Evolutionary conservation across 352 stramenopile species (phyloP).

Genomic region (Phytophthora brassicae): DNA sequence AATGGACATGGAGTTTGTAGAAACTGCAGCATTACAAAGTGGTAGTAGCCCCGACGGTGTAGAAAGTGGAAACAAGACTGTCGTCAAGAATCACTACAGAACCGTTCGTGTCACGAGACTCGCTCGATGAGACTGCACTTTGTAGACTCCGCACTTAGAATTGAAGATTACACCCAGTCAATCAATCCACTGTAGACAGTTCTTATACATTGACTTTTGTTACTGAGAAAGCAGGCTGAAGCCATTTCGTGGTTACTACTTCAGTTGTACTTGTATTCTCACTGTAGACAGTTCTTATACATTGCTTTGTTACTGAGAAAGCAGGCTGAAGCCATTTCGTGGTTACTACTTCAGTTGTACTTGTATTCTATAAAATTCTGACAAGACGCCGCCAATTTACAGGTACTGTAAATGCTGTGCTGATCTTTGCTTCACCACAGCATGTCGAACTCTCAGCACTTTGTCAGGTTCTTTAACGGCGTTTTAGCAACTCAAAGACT

Average conservation of each 20-base stretch:
- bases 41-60: background rate
- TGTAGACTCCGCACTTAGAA: background rate
- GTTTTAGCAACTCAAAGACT: slow-evolving; percentile 96
- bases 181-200: too few species aligned
- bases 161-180: too few species aligned
- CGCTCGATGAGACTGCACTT: slow-evolving; percentile 7
- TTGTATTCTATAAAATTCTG: slow-evolving; percentile 19
- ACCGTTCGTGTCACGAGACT: slow-evolving; percentile 28
- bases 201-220: too few species aligned
- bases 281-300: too few species aligned
- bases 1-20: slow-evolving; percentile 29
- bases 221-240: background rate
- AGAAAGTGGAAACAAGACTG: background rate
- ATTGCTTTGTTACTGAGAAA: background rate
- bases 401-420: too few species aligned
- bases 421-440: too few species aligned
- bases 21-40: slow-evolving; percentile 2
- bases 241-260: background rate
- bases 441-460: too few species aligned
- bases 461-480: slow-evolving; percentile 38
- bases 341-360: background rate
- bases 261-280: slow-evolving; percentile 14
- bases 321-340: background rate
- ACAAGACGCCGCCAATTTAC: slow-evolving; percentile 18
- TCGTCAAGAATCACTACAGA: slow-evolving; percentile 31